Base-by-base conservation (phyloP, 768 basidiomycete genomes). In the Collybia mongolica region DNA sequence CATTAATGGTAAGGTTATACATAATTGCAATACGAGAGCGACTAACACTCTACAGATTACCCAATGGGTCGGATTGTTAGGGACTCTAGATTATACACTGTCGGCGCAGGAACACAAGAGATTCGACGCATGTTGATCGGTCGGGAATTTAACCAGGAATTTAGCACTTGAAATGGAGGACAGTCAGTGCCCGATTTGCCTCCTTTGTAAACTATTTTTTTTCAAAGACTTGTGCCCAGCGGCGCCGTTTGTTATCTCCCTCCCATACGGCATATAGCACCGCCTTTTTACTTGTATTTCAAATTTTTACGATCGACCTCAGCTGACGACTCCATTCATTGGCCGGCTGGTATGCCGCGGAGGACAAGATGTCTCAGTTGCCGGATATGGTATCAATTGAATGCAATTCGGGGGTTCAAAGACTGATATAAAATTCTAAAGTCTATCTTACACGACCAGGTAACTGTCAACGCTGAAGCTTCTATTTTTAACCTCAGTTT, bases 31-130 rank as follows among this genome's bases (percentile, higher is more conserved):
- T 18, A n/a, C 43, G 24, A 12, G 14, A 3, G 19, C 51, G 32
- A 39, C 39, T 17, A 46, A 45, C 44, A 22, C 26, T 38, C 6
- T 42, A 24, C 59, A 94, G 94, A 98, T 56, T 98, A 95, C 60
- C 90, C 93, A 3, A 81, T 86, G 58, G 94, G 93, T 14, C 84
- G 95, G 26, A 82, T 94, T 57, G 71, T 97, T 39, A 81, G 94
- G 42, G 95, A 98, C 63, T 80, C 94, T 14, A 74, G 92, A 56
- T 69, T 98, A 38, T 98, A 97, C 65, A 85, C 90, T 20, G 93
- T 98, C 51, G 95, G 95, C 22, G 95, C 95, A n/a, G 95, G 95
- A 15, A 94, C 94, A 19, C 95, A 97, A 65, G 94, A 96, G 73
- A 94, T 97, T 48, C 73, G 94, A 56, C 78, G 94, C 51, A 95